Conservation (phyloP, 805 yeast genomes). For the Barnettozyma sucrosica region DNA sequence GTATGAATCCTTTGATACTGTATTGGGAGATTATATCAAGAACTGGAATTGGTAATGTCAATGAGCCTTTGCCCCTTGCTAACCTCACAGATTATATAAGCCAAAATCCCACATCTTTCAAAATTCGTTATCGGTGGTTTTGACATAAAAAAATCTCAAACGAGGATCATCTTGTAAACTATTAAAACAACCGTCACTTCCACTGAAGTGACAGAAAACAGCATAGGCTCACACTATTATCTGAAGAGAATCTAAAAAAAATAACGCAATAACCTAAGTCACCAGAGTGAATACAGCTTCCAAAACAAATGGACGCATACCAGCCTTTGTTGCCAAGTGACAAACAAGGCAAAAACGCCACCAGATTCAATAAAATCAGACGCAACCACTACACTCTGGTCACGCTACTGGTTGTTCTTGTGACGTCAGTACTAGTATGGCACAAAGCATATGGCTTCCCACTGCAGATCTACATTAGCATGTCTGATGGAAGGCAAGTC, state of each 20-base stretch:
- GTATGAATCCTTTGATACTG: slow-evolving; percentile 39
- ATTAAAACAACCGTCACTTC: background rate
- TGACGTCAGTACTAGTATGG: background rate
- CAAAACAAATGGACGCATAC: background rate
- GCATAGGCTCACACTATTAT: background rate
- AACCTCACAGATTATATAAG: background rate
- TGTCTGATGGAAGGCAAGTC: background rate
- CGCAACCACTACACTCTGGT: background rate
- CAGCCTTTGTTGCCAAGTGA: slow-evolving; percentile 3
- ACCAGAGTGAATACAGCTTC: too few species aligned
- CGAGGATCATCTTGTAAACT: background rate
- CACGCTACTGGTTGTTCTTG: background rate
- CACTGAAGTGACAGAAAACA: background rate
- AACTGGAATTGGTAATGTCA: slow-evolving; percentile 23
- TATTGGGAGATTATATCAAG: slow-evolving; percentile 23
- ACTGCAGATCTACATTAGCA: background rate
- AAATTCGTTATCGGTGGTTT: background rate
- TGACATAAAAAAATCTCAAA: background rate
- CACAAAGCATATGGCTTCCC: background rate
- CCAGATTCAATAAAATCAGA: background rate
- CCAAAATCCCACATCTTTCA: background rate
- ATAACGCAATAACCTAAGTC: background rate
- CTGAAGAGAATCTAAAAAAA: background rate
- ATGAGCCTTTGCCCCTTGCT: too few species aligned
- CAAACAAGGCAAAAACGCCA: background rate